Base-by-base conservation (phyloP, 345 rosid genomes). In the Fremontodendron californicum region DNA sequence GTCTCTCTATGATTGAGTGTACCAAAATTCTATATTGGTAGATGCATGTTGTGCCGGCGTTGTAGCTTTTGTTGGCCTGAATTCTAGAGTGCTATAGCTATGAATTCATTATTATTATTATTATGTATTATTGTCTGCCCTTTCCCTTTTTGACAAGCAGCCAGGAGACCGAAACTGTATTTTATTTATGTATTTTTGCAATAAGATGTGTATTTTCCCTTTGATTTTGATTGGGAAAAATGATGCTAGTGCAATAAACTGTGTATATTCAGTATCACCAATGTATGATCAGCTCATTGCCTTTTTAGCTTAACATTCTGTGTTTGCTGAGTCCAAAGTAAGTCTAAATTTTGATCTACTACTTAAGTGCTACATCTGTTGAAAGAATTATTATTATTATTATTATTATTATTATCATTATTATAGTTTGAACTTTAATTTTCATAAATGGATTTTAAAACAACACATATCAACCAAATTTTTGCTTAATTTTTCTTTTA, bases 161-260 rank as follows among this genome's bases (percentile, higher is more conserved):
- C n/a, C 60, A 31, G 78, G n/a, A 66, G 71, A n/a, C 4, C 0
- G 58, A 63, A 49, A 75, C 48, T 8, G 2, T 35, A 31, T 58
- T 78, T 25, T 69, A 39, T 78, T 81, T 67, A 62, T 78, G 81
- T 80, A 82, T 82, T 80, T 74, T 77, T 78, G 63, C 81, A 82
- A 86, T 82, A 82, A 86, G 80, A 74, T 75, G 42, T 73, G 75
- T 74, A 74, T 61, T 42, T 29, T 55, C 35, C 29, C 19, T 58
- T 73, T 29, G 57, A 6, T 21, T 57, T 52, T 3, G 1, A 15
- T 49, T 23, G 27, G 25, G 46, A 69, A 48, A n/a, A 42, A 9
- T 42, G 13, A 12, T 45, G n/a, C 25, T 3, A 33, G 1, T 1
- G 5, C n/a, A 9, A 18, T 16, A 51, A 51, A 3, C 57, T 52